Evolutionary conservation across 2,329 filamentous ascomycete genomes (phyloP).

Genomic region (Magnaporthales sp.): DNA sequence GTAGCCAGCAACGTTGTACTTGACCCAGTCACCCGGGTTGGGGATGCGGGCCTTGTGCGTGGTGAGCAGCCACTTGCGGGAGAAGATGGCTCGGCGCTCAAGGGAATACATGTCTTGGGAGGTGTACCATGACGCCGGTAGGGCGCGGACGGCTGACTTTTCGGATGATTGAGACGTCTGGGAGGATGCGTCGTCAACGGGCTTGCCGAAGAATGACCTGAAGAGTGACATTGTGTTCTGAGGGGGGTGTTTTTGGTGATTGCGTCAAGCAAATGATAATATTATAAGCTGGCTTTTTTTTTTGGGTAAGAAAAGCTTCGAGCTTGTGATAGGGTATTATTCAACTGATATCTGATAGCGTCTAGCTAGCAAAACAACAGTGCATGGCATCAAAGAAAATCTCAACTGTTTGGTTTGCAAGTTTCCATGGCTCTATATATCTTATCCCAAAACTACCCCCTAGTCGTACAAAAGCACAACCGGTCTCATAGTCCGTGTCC

Average conservation of each 20-base stretch:
- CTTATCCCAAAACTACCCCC: neutral
- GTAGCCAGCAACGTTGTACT: conserved; percentile 45
- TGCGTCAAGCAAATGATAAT: neutral
- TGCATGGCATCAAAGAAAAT: neutral
- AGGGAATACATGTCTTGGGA: conserved; percentile 47
- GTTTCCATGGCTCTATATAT: neutral
- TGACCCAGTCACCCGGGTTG: conserved; percentile 47
- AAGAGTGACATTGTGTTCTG: conserved; percentile 19
- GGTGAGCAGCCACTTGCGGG: conserved; percentile 45
- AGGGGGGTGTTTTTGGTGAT: neutral
- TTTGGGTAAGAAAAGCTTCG: neutral
- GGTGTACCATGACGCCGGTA: conserved; percentile 44
- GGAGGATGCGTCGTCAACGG: neutral
- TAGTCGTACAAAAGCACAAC: neutral
- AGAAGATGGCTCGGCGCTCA: conserved; percentile 48
- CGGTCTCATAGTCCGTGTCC: neutral
- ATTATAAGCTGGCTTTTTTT: neutral
- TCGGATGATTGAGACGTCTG: conserved; percentile 13
- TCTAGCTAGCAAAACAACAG: neutral
- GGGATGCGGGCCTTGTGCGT: conserved; percentile 41
- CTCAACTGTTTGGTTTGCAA: neutral
- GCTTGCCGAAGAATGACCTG: conserved; percentile 28
- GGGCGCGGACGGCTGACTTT: conserved; percentile 20
- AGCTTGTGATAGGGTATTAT: neutral
- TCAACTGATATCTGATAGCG: neutral